Conservation (phyloP, 1,139 yeast species). For the Wickerhamomyces sp. region DNA sequence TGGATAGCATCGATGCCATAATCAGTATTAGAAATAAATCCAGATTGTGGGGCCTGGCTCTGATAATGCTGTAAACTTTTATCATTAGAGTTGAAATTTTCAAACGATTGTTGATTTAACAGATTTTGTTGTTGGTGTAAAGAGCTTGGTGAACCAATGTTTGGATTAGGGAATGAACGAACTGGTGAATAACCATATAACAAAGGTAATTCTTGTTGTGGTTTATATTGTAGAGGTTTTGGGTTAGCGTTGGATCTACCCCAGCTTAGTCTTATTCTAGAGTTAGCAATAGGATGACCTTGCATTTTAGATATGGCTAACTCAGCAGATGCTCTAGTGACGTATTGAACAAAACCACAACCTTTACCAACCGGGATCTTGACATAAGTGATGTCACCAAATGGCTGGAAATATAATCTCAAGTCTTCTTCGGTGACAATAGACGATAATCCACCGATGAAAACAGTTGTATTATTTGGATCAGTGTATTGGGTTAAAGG, state of each 20-base stretch:
- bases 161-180: neutral
- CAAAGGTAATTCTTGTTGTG: slow-evolving; percentile 21
- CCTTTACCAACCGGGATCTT: slow-evolving; percentile 91
- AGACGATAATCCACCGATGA: slow-evolving; percentile 83
- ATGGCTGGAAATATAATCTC: slow-evolving; percentile 70
- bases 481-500: slow-evolving; percentile 56
- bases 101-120: slow-evolving; percentile 1
- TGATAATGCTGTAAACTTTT: neutral
- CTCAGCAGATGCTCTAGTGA: slow-evolving; percentile 78
- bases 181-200: slow-evolving; percentile 19
- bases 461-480: slow-evolving; percentile 88
- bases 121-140: slow-evolving; percentile 3
- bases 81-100: slow-evolving; percentile 2
- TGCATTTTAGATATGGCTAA: slow-evolving; percentile 89
- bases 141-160: slow-evolving; percentile 1
- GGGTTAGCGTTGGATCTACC: slow-evolving; percentile 46
- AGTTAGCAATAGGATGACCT: slow-evolving; percentile 85
- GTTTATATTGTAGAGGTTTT: slow-evolving; percentile 18
- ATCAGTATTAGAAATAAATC: slow-evolving; percentile 1
- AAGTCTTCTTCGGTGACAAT: slow-evolving; percentile 75
- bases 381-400: slow-evolving; percentile 80
- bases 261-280: slow-evolving; percentile 85
- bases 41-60: slow-evolving; percentile 4
- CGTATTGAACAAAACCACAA: slow-evolving; percentile 88
- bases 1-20: slow-evolving; percentile 16